phyloP scores from a whole-genome alignment of 179 eudicot genomes.

The Spergularia azorica region DNA sequence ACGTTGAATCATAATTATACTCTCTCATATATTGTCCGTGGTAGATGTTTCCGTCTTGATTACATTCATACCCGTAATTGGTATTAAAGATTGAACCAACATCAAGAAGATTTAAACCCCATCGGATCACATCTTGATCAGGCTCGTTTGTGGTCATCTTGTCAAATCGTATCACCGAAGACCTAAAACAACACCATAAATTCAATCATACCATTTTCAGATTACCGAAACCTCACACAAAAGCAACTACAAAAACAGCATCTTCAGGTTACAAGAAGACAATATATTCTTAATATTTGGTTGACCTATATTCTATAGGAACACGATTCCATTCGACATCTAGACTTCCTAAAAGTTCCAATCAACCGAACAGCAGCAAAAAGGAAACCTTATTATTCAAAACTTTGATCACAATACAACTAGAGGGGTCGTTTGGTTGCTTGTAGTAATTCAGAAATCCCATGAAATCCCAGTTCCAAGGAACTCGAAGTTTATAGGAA shows the following conservation, averaged over 20 bases:
- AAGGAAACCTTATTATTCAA: too few relatives aligned
- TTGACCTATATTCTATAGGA: background rate
- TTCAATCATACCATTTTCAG: constrained; percentile 4
- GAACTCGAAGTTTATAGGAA: too few relatives aligned
- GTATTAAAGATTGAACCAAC: constrained; percentile 58
- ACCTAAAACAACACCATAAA: constrained; percentile 22
- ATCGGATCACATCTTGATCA: constrained; percentile 65
- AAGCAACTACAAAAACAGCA: background rate
- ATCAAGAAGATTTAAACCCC: constrained; percentile 70
- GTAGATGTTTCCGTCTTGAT: constrained; percentile 50
- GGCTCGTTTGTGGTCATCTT: constrained; percentile 52
- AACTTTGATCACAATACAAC: too few relatives aligned
- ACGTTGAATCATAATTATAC: constrained; percentile 36
- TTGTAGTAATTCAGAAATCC: too few relatives aligned
- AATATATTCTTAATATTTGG: too few relatives aligned
- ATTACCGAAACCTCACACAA: background rate
- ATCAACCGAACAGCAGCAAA: too few relatives aligned
- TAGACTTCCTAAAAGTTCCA: too few relatives aligned
- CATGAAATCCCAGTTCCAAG: too few relatives aligned
- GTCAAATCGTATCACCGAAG: constrained; percentile 7
- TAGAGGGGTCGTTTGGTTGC: too few relatives aligned
- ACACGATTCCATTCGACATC: background rate
- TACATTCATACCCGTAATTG: constrained; percentile 51
- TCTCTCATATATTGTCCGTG: constrained; percentile 48
- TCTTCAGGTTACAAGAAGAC: background rate